Evolutionary conservation across 2,329 filamentous ascomycete species (phyloP), one percentile per base, ranked within the genome.

Genomic region (Phyllosticta capitalensis): DNA sequence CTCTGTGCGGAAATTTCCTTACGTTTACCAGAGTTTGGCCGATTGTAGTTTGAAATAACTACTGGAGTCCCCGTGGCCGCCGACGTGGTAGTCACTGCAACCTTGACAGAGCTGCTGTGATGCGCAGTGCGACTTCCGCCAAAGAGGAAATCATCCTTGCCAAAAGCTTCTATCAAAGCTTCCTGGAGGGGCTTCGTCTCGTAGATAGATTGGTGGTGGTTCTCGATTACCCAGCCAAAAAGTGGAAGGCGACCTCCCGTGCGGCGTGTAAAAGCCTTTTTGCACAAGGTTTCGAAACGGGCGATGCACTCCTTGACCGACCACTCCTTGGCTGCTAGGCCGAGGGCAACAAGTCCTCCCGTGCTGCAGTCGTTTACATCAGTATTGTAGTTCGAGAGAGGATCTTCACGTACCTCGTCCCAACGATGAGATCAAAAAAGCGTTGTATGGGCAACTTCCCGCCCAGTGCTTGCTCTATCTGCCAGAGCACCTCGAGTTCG

Each of bases 401-500:
- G 4, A 12, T 14, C 9, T 38, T 14, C 5, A 38, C 30, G 17
- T 21, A 66, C 66, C 65, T 66, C 3, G 65, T 67, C 10, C 66
- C 66, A 3, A 66, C 73, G 20, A 81, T 75, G 2, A 80, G 69
- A 60, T 81, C 78, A 60, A 81, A 79, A 65, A 80, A 80, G 3
- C 66, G 66, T 54, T 74, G 75, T 2, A 80, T 72, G 0, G 72
- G 70, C 1, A 80, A 62, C 5, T 68, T 66, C 9, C 68, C 65
- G 1, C 73, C 75, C 1, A 79, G 63, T 4, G 67, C 67, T 21
- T 65, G 66, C 62, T 80, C 73, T 9, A 81, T 71, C 4, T 66
- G 65, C 24, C 69, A 63, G 4, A 81, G 67, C 0, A 78, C 69
- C 61, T 76, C 73, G 2, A 80, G 66, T 53, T 76, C 73, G 1